phyloP scores from a whole-genome alignment of 164 flowering plant species.

The Paratinospora sagittata region DNA sequence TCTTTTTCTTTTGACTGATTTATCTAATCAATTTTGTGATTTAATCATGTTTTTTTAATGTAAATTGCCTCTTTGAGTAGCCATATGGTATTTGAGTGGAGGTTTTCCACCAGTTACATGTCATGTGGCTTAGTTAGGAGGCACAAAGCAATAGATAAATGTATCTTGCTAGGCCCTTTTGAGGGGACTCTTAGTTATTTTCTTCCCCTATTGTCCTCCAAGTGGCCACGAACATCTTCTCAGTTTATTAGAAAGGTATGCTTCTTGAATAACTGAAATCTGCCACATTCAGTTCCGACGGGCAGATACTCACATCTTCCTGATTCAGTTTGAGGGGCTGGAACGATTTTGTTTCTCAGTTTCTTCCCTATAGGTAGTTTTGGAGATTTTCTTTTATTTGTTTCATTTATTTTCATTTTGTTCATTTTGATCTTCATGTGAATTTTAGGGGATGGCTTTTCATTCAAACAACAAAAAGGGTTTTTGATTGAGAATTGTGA shows the following conservation, averaged over 20 bases:
- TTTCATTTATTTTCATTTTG: not conserved
- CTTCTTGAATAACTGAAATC: conserved; percentile 26
- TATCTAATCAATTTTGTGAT: no score
- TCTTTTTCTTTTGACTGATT: no score
- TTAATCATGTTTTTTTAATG: no score
- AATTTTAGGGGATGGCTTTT: not conserved
- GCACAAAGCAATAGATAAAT: no score
- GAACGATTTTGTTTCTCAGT: not conserved
- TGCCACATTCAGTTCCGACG: conserved; percentile 31
- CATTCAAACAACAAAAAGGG: no score
- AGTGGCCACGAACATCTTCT: conserved; percentile 25
- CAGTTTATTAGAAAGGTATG: conserved; percentile 4
- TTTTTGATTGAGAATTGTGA: no score
- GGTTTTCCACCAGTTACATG: no score
- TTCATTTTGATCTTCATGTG: not conserved
- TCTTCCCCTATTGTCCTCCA: conserved; percentile 17
- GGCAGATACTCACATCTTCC: conserved; percentile 4
- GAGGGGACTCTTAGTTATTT: conserved; percentile 8
- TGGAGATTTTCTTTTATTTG: conserved; percentile 13
- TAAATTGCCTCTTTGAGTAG: no score
- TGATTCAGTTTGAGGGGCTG: conserved; percentile 21
- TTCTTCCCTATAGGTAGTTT: conserved; percentile 18
- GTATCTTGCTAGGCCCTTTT: no score
- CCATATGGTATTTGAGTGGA: no score
- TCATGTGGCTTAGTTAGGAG: no score